Conservation (phyloP, 768 basidiomycete genomes). For the Rubroboletus satanas region DNA sequence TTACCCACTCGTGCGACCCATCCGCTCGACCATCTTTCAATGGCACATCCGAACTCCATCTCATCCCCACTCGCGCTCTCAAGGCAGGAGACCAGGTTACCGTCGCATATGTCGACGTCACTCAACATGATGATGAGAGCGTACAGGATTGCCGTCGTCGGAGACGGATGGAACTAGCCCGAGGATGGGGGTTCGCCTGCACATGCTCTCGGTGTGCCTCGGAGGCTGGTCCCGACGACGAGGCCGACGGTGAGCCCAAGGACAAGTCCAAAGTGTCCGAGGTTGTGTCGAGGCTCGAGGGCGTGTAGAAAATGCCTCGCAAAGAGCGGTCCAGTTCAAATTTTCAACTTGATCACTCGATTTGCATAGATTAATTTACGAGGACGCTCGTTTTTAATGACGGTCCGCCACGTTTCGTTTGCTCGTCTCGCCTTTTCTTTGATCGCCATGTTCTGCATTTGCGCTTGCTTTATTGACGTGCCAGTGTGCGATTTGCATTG, state of each 20-base stretch:
- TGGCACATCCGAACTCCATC: conserved; percentile 66
- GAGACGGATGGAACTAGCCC: conserved; percentile 67
- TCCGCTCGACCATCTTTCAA: conserved; percentile 62
- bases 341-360: not conserved
- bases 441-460: not conserved
- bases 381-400: not conserved
- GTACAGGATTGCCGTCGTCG: conserved; percentile 54
- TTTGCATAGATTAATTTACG: not conserved
- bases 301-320: conserved; percentile 10
- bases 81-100: conserved; percentile 75
- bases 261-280: conserved; percentile 52
- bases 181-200: conserved; percentile 83
- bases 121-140: conserved; percentile 51
- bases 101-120: conserved; percentile 71
- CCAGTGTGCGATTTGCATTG: not conserved
- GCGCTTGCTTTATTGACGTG: not conserved
- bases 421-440: not conserved
- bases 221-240: conserved; percentile 41
- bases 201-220: conserved; percentile 58
- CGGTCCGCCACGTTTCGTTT: not conserved
- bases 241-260: conserved; percentile 34
- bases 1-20: conserved; percentile 73
- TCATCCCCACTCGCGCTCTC: conserved; percentile 62
- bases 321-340: not conserved
- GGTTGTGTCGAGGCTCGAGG: conserved; percentile 32